Base-by-base conservation (phyloP, 2,329 filamentous ascomycete genomes). In the Scolecobasidium constrictum region DNA sequence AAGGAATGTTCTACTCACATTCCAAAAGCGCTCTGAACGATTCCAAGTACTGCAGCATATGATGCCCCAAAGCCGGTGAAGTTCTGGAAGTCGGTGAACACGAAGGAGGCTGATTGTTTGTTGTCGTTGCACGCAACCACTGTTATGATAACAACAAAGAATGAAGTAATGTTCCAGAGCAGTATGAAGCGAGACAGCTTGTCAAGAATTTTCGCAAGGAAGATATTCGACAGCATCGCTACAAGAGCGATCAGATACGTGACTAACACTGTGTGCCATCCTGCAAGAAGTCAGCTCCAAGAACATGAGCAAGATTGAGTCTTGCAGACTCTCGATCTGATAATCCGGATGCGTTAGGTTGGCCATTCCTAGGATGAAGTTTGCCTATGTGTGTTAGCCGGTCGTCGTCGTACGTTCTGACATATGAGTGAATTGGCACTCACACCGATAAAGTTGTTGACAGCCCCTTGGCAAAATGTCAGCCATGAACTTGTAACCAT, bases 221-320 rank as follows among this genome's bases (percentile, higher is more conserved):
- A 72, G 36, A 73, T 59, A 48, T 76, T 77, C 43, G 69, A 58
- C 3, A 52, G 54, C 1, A 68, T 56, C 2, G 67, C 66, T 5
- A 70, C 40, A 9, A 62, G 46, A 1, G 67, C 66, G 26, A 75
- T 61, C 6, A 64, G 53, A 46, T 73, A 76, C 3, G 72, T 64
- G 0, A 75, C 59, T 3, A 76, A 58, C 1, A 73, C 70, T 0
- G 68, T 71, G 46, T 76, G 72, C 72, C 73, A 77, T 26, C 72
- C 26, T 31, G n/a, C 9, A 9, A n/a, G 9, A 31, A 7, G 9
- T 9, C 9, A n/a, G 9, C 26, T 31, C 9, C 9, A 31, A 31
- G 26, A 31, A 31, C n/a, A 9, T 31, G 26, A 31, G 9, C 26
- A 9, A 31, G 26, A n/a, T 9, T 31, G n/a, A 31, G 9, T 31